phyloP scores from a whole-genome alignment of 2,329 filamentous ascomycete genomes.

The Curvularia verruculosa region DNA sequence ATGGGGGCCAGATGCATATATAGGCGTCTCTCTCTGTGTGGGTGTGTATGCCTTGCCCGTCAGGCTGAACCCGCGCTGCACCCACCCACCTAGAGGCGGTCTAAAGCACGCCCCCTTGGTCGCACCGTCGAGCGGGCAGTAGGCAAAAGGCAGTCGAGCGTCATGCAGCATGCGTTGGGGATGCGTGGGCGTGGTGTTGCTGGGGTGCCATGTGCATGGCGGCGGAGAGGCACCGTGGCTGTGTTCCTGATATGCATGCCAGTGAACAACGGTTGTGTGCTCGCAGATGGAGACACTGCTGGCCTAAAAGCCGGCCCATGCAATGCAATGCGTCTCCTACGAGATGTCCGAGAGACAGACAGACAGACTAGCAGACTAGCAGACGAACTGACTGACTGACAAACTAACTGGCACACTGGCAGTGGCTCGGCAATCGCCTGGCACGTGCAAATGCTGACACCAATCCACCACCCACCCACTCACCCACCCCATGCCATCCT shows the following conservation, averaged over 20 bases:
- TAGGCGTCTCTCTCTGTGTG: constrained; percentile 11
- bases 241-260: constrained; percentile 14
- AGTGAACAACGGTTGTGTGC: constrained; percentile 12
- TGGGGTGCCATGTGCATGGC: constrained; percentile 10
- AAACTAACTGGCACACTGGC: too few relatives aligned
- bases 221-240: constrained; percentile 28
- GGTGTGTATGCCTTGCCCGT: constrained; percentile 6
- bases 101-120: constrained; percentile 1
- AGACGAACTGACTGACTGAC: too few relatives aligned
- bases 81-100: constrained; percentile 16
- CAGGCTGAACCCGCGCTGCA: constrained; percentile 11
- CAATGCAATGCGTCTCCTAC: too few relatives aligned
- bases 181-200: constrained; percentile 20
- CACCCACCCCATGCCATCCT: too few relatives aligned
- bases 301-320: constrained; percentile 9
- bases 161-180: constrained; percentile 24
- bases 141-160: constrained; percentile 17
- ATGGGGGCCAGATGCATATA: constrained; percentile 25
- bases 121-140: constrained; percentile 10
- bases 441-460: constrained; percentile 19
- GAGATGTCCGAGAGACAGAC: background rate
- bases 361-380: too few relatives aligned
- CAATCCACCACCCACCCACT: background rate
- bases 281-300: constrained; percentile 3
- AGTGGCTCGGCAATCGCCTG: too few relatives aligned